A percentile compares a stretch with the other conserved stretches of the same genome.
phyloP scores from a whole-genome alignment of 495 filamentous ascomycete genomes.

The Bacidia rubella region DNA sequence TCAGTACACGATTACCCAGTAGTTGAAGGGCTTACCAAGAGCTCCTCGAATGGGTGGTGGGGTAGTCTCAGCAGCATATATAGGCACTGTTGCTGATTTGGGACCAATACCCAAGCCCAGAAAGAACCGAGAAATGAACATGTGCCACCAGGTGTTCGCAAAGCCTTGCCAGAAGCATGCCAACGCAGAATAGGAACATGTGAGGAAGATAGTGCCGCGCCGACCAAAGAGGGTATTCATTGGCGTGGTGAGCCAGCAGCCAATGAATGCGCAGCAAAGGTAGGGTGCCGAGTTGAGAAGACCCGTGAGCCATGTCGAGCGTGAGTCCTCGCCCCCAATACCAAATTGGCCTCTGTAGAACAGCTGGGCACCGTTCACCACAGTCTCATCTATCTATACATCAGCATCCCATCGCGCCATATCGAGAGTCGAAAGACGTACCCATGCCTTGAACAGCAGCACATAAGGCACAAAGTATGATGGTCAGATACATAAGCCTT shows the following conservation, averaged over 20 bases:
- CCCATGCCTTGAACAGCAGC: slow-evolving; percentile 63
- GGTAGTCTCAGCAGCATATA: slow-evolving; percentile 66
- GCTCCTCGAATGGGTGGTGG: slow-evolving; percentile 64
- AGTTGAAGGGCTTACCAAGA: slow-evolving; percentile 25
- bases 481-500: slow-evolving; percentile 51
- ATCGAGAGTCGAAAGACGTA: slow-evolving; percentile 18
- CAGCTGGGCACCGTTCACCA: slow-evolving; percentile 66
- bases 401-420: slow-evolving; percentile 22
- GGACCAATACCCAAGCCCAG: slow-evolving; percentile 70
- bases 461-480: slow-evolving; percentile 46
- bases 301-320: slow-evolving; percentile 41
- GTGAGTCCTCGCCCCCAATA: slow-evolving; percentile 20
- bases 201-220: slow-evolving; percentile 71
- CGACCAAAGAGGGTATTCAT: slow-evolving; percentile 70
- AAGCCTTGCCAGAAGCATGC: slow-evolving; percentile 71
- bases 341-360: slow-evolving; percentile 60
- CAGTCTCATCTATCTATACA: slow-evolving; percentile 52
- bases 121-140: slow-evolving; percentile 58
- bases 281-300: slow-evolving; percentile 59
- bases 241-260: slow-evolving; percentile 74
- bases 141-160: slow-evolving; percentile 58
- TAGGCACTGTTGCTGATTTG: slow-evolving; percentile 65
- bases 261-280: slow-evolving; percentile 60
- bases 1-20: not conserved
- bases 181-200: slow-evolving; percentile 50